phyloP scores from a whole-genome alignment of 2,329 filamentous ascomycete species.

The Pseudogymnoascus sp. region DNA sequence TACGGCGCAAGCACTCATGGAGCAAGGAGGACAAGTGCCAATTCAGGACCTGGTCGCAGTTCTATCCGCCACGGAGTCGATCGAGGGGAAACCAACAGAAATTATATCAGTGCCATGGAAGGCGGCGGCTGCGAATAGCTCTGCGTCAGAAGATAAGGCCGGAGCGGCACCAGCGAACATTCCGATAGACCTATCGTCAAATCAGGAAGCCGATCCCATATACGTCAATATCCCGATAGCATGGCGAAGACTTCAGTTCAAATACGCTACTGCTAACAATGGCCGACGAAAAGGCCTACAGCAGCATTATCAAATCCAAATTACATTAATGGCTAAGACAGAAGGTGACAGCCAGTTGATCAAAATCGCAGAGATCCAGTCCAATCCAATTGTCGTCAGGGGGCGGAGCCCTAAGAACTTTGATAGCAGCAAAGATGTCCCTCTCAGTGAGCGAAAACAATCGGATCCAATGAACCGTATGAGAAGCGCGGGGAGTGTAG shows the following conservation, averaged over 20 bases:
- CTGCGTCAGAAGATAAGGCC: conserved; percentile 30
- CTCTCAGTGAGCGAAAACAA: conserved; percentile 40
- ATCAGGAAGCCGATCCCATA: conserved; percentile 67
- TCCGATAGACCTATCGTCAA: conserved; percentile 46
- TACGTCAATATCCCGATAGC: conserved; percentile 75
- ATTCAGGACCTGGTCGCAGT: conserved; percentile 72
- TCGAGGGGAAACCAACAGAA: conserved; percentile 84
- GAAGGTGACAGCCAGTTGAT: conserved; percentile 55
- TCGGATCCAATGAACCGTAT: conserved; percentile 21
- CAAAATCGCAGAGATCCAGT: conserved; percentile 76
- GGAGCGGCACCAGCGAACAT: conserved; percentile 47
- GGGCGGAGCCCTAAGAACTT: conserved; percentile 91
- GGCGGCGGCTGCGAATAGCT: conserved; percentile 33
- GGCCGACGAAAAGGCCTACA: conserved; percentile 88
- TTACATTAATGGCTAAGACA: conserved; percentile 75
- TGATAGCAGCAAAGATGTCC: conserved; percentile 79
- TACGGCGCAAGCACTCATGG: conserved; percentile 63
- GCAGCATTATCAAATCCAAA: conserved; percentile 85
- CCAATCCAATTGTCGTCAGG: conserved; percentile 89
- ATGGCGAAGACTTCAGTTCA: conserved; percentile 93
- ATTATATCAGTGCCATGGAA: conserved; percentile 98
- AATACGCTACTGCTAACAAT: conserved; percentile 94
- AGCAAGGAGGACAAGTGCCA: conserved; percentile 70
- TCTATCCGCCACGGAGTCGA: conserved; percentile 81
- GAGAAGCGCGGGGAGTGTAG: conserved; percentile 17